Evolutionary conservation across 306 rosid species (phyloP), one percentile per base, ranked within the genome.

Genomic region (Dalbergia oliveri): DNA sequence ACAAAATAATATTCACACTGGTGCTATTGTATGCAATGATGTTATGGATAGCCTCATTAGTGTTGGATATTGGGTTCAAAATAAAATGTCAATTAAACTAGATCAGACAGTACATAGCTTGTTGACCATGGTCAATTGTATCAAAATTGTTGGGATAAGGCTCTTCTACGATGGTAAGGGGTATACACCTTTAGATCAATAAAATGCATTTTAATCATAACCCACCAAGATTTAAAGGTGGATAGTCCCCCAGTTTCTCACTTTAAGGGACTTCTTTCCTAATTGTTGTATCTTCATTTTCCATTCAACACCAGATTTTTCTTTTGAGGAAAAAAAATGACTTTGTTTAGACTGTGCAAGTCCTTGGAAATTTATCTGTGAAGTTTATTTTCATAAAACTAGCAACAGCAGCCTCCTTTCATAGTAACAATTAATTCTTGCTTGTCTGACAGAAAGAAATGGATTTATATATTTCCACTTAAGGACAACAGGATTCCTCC

Each of bases 401-500:
- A 67, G 82, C 26, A 56, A 37, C 14, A 56, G n/a, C 49, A 41
- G 60, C 11, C 14, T 44, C 43, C 44, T 33, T 66, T 57, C 51
- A 44, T 16, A 68, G 39, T 57, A 69, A 72, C 1, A 72, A n/a
- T 53, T 8, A 72, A 14, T 5, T 76, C 19, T 69, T n/a, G 31
- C 51, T 18, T 43, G 49, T 63, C 50, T 1, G 41, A 23, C 33
- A 61, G 2, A 26, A 43, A 74, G 39, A 66, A 56, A 66, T 13
- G 41, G 34, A 75, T 68, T 9, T 44, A 41, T 61, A 51, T 56
- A 67, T 18, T 82, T 18, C 75, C 45, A 33, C 53, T 16, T 12
- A 9, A 62, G 73, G 34, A 60, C 13, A 43, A 54, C 11, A 19
- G 45, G 33, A 44, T 54, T 63, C 69, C 39, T 77, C 75, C 70